Evolutionary conservation across 257 asterid genomes (phyloP).

Genomic region (Asclepias syriaca): DNA sequence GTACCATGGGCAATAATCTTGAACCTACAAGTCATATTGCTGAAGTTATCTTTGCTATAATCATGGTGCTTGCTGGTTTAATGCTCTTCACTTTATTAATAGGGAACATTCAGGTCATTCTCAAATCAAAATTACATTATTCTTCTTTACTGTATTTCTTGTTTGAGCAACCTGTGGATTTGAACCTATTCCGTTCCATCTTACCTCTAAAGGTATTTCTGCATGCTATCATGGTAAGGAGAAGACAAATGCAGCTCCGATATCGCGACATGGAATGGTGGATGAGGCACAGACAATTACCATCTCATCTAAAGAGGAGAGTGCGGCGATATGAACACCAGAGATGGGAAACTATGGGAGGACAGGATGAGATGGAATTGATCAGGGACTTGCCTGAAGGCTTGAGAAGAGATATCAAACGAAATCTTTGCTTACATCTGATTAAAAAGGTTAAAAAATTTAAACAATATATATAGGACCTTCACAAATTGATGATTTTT

Average conservation of each 20-base stretch:
- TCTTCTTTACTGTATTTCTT: neutral
- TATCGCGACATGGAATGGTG: slow-evolving; percentile 31
- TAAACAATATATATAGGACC: neutral
- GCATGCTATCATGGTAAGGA: slow-evolving; percentile 29
- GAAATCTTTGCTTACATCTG: slow-evolving; percentile 29
- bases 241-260: slow-evolving; percentile 31
- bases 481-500: neutral
- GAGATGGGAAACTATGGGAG: slow-evolving; percentile 30
- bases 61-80: slow-evolving; percentile 27
- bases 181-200: neutral
- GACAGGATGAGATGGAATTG: slow-evolving; percentile 28
- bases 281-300: slow-evolving; percentile 33
- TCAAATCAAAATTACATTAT: neutral
- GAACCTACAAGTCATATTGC: slow-evolving; percentile 25
- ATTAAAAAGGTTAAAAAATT: slow-evolving; percentile 21
- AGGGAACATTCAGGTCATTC: slow-evolving; percentile 34
- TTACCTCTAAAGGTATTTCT: slow-evolving; percentile 20
- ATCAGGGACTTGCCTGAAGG: slow-evolving; percentile 34
- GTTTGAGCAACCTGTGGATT: neutral
- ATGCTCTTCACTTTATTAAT: slow-evolving; percentile 30
- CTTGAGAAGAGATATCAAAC: slow-evolving; percentile 35
- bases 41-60: slow-evolving; percentile 25
- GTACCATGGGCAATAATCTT: slow-evolving; percentile 33
- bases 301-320: slow-evolving; percentile 23
- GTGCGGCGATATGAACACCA: slow-evolving; percentile 25